phyloP scores from a whole-genome alignment of 2,329 filamentous ascomycete species.

The Monilinia aucupariae region DNA sequence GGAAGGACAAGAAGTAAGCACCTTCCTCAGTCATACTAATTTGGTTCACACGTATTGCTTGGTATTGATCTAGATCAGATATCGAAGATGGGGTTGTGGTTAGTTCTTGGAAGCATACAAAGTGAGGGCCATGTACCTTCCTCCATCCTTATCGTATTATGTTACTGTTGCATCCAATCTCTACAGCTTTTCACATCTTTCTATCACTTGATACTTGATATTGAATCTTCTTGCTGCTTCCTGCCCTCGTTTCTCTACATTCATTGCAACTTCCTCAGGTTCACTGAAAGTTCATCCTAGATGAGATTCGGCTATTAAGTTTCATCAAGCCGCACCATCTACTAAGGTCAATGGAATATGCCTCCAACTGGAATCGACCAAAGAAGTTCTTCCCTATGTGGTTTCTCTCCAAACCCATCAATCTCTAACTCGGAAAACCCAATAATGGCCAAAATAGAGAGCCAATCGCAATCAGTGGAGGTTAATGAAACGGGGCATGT shows the following conservation, averaged over 20 bases:
- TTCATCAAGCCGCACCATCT: neutral
- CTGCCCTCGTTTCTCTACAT: neutral
- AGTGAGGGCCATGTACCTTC: neutral
- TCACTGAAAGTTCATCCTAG: neutral
- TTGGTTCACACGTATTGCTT: neutral
- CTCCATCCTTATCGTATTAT: neutral
- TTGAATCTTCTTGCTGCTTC: neutral
- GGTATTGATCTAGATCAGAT: neutral
- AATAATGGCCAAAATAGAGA: conserved; percentile 9
- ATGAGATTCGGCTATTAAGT: neutral
- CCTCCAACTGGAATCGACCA: neutral
- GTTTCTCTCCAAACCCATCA: neutral
- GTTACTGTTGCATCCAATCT: neutral
- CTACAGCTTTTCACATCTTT: neutral
- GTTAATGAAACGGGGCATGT: conserved; percentile 47
- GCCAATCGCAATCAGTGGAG: conserved; percentile 18
- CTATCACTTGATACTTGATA: neutral
- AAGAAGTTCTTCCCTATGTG: neutral
- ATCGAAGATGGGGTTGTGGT: neutral
- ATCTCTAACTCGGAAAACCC: conserved; percentile 19
- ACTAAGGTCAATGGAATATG: neutral
- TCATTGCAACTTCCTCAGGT: neutral
- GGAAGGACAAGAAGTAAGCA: neutral
- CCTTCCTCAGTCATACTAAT: neutral
- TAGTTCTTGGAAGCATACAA: neutral